Conservation (phyloP, 2,329 filamentous ascomycete genomes). For the Akanthomyces dipterigenus region DNA sequence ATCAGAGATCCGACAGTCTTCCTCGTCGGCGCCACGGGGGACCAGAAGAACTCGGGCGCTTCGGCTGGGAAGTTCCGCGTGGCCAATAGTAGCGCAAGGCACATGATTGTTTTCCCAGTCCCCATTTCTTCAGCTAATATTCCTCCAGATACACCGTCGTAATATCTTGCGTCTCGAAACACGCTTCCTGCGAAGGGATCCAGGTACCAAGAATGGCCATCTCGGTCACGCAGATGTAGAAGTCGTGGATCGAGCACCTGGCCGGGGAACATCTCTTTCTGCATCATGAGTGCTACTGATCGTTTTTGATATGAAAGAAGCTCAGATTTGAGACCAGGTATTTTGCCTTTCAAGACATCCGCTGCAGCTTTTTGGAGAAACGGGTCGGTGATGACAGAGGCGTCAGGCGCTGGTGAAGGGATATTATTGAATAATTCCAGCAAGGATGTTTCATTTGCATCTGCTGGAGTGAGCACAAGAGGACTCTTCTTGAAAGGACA, state of each 20-base stretch:
- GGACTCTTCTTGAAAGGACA: conserved; percentile 14
- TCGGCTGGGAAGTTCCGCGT: conserved; percentile 63
- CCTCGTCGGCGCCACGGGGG: conserved; percentile 30
- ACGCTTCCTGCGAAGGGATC: conserved; percentile 58
- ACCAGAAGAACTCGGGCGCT: conserved; percentile 55
- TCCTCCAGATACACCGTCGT: conserved; percentile 69
- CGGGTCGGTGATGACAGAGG: conserved; percentile 39
- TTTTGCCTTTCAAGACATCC: conserved; percentile 44
- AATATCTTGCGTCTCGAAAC: conserved; percentile 59
- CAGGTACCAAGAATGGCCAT: conserved; percentile 60
- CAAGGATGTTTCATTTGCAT: conserved; percentile 37
- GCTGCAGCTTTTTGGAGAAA: conserved; percentile 48
- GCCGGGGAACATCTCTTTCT: conserved; percentile 63
- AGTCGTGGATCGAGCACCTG: conserved; percentile 68
- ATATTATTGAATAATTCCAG: conserved; percentile 68
- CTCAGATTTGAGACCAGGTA: conserved; percentile 54
- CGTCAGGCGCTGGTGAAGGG: conserved; percentile 58
- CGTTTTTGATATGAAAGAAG: conserved; percentile 75
- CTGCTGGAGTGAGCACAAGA: conserved; percentile 24
- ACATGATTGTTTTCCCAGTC: conserved; percentile 82
- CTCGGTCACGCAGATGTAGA: conserved; percentile 51
- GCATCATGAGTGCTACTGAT: conserved; percentile 77
- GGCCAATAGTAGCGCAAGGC: conserved; percentile 67
- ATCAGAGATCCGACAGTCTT: conserved; percentile 54
- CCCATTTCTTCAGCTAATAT: conserved; percentile 79